Evolutionary conservation across 1,284 basidiomycete species (phyloP), one percentile per base, ranked within the genome.

Genomic region (Takashimella koratensis): DNA sequence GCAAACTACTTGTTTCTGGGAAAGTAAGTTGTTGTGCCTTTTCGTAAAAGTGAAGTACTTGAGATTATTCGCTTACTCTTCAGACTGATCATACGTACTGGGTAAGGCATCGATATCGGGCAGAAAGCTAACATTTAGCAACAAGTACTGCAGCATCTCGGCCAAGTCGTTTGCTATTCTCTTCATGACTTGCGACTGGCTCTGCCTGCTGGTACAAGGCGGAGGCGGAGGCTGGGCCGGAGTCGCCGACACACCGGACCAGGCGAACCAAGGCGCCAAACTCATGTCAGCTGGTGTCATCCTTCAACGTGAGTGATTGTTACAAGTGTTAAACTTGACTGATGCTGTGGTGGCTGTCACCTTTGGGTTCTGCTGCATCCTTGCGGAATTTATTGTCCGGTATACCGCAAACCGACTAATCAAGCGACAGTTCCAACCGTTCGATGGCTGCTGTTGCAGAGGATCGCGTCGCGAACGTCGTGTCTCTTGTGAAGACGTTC

Each of bases 131-230:
- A n/a, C n/a, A n/a, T n/a, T n/a, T n/a, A n/a, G 57, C 36, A 25
- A 22, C 0, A 19, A 46, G 6, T 64, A 65, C 45, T 64, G 60
- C 4, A 58, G 57, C 13, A 49, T 73, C 43, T 65, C 63, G 22
- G 55, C 62, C 4, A 57, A 59, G 16, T 60, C 54, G 20, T 67
- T 70, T 56, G 64, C 68, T 12, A 51, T 67, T 47, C 21, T 65
- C 16, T 75, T 76, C 51, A 54, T 71, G 43, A 47, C 51, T n/a
- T 67, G 62, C 24, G 74, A 76, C 53, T n/a, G 75, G 22, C 45
- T 70, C 30, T 70, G 66, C 16, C 59, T 77, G 22, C 54, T 69
- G 43, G 53, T 77, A 3, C 74, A 77, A 53, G 74, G 60, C 19
- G 49, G 59, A 8, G 75, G 75, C 19, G 75, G 73, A 16, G 74